phyloP scores from a whole-genome alignment of 1,284 basidiomycete species.

The Trametes polyzona region DNA sequence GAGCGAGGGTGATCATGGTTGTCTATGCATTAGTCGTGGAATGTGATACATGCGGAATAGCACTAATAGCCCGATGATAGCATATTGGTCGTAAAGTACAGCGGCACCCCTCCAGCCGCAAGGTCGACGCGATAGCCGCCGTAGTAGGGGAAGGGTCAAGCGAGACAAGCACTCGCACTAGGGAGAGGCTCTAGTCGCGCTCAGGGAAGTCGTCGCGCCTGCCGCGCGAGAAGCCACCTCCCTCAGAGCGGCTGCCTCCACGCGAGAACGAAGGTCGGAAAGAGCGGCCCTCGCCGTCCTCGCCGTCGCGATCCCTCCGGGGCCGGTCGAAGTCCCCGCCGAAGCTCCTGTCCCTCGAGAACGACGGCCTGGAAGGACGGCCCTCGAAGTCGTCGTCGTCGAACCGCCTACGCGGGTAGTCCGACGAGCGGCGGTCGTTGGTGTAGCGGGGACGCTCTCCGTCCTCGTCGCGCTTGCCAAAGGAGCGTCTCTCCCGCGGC shows the following conservation, averaged over 20 bases:
- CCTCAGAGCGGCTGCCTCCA: not conserved
- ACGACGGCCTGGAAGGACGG: not conserved
- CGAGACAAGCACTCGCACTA: too few species aligned
- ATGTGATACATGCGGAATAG: conserved; percentile 23
- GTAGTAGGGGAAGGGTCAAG: too few species aligned
- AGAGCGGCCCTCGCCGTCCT: not conserved
- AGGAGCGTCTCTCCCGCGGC: not conserved
- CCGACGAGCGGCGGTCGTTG: too few species aligned
- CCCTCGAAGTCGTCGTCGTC: not conserved
- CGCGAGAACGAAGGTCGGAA: not conserved
- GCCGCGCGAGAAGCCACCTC: not conserved
- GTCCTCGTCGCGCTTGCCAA: not conserved
- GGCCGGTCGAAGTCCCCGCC: too few species aligned
- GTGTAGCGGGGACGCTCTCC: too few species aligned
- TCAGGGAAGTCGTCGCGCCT: not conserved
- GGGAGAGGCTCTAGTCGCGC: not conserved
- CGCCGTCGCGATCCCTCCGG: not conserved
- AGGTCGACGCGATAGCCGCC: too few species aligned
- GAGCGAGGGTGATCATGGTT: not conserved
- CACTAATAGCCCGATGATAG: conserved; percentile 23
- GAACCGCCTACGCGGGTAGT: too few species aligned
- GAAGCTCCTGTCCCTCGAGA: too few species aligned
- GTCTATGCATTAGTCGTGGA: conserved; percentile 17
- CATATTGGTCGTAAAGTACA: conserved; percentile 20
- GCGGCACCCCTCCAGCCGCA: conserved; percentile 5